Conservation (phyloP, 2,329 filamentous ascomycete genomes). For the Ceratocystis eucalypticola region DNA sequence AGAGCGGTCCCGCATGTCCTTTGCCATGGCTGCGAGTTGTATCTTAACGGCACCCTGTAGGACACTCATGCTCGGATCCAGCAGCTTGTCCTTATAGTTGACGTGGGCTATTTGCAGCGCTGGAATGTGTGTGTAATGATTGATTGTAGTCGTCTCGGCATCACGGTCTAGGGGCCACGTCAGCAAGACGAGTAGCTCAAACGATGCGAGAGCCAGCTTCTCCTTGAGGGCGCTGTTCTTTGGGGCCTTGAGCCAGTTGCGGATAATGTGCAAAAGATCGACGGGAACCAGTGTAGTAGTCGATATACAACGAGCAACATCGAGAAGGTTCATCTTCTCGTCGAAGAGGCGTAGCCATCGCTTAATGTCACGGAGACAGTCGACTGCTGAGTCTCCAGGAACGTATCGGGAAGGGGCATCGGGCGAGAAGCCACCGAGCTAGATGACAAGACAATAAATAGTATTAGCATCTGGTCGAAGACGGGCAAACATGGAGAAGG, state of each 20-base stretch:
- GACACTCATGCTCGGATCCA: constrained; percentile 63
- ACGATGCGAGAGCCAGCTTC: constrained; percentile 67
- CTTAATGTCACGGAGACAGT: constrained; percentile 83
- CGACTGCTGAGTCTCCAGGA: constrained; percentile 82
- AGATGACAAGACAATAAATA: constrained; percentile 15
- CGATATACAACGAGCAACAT: constrained; percentile 82
- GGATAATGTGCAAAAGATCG: constrained; percentile 80
- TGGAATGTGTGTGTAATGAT: constrained; percentile 83
- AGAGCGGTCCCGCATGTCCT: constrained; percentile 60
- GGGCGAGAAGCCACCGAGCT: constrained; percentile 74
- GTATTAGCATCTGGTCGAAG: constrained; percentile 20
- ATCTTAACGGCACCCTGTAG: constrained; percentile 69
- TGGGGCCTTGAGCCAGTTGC: constrained; percentile 61
- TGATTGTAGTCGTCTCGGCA: constrained; percentile 69
- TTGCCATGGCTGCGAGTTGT: constrained; percentile 73
- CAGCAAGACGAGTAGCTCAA: constrained; percentile 81
- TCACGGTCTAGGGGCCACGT: constrained; percentile 87
- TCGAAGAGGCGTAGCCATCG: constrained; percentile 93
- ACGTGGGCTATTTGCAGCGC: constrained; percentile 81
- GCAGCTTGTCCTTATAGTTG: constrained; percentile 79
- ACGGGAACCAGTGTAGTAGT: constrained; percentile 86
- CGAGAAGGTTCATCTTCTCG: constrained; percentile 82
- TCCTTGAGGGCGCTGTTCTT: constrained; percentile 62
- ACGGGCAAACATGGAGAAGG: background rate
- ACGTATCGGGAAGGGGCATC: constrained; percentile 73